Evolutionary conservation across 257 asterid species (phyloP).

Genomic region (Nicotiana paniculata): DNA sequence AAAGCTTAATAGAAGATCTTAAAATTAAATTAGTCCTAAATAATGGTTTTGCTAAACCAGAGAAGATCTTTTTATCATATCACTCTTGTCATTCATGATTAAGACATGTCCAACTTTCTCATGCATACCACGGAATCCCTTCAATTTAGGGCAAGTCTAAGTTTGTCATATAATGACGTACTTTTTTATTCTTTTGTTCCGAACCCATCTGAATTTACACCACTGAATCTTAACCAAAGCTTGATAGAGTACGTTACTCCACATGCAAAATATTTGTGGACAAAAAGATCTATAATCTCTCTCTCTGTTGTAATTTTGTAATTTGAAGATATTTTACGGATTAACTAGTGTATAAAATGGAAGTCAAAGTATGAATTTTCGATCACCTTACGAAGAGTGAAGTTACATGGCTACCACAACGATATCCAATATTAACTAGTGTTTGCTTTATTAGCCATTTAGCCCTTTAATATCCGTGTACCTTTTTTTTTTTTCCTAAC

Average conservation of each 20-base stretch:
- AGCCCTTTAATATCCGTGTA: too few species aligned
- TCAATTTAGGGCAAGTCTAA: conserved; percentile 6
- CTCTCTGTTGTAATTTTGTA: not conserved
- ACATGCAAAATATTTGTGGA: not conserved
- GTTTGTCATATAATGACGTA: conserved; percentile 1
- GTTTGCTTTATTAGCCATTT: not conserved
- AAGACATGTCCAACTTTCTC: conserved; percentile 10
- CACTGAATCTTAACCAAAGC: not conserved
- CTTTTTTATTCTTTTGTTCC: not conserved
- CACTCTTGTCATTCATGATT: not conserved
- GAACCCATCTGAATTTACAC: not conserved
- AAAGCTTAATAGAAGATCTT: not conserved
- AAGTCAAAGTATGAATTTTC: too few species aligned
- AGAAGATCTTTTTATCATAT: not conserved
- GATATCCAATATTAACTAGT: not conserved
- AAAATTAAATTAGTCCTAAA: not conserved
- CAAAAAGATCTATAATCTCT: not conserved
- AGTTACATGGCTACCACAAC: not conserved
- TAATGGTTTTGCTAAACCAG: not conserved
- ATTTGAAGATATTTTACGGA: not conserved
- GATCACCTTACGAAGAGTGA: not conserved
- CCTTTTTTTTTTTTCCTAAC: not conserved
- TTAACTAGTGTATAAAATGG: too few species aligned
- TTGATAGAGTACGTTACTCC: not conserved
- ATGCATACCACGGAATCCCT: not conserved